These are phyloP conservation scores for Lichtheimia hyalospora DNA, from an alignment of 371 early-diverging fungal genomes.

Conservation along the genomic window DNA sequence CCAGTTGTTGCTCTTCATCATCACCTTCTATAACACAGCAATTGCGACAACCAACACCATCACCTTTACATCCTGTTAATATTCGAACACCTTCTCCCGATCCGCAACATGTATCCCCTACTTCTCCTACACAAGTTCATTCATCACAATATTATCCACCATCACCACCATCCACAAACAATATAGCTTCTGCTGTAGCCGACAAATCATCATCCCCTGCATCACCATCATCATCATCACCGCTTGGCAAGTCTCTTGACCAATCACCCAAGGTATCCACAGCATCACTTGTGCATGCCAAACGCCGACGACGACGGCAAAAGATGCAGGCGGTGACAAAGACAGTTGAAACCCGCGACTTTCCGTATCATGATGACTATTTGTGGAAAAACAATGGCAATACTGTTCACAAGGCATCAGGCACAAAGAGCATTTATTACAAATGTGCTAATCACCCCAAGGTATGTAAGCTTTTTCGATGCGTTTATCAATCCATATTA, in stretches of 20 bases:
- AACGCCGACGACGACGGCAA: slow-evolving; percentile 39
- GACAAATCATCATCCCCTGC: no score
- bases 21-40: background rate
- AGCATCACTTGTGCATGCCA: background rate
- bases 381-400: slow-evolving; percentile 61
- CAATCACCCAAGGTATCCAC: background rate
- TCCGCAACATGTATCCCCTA: background rate
- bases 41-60: background rate
- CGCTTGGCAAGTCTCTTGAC: no score
- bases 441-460: slow-evolving; percentile 44
- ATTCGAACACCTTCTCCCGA: background rate
- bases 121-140: background rate
- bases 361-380: slow-evolving; percentile 43
- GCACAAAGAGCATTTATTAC: slow-evolving; percentile 55
- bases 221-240: no score
- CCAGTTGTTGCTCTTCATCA: background rate
- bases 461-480: slow-evolving; percentile 2
- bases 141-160: background rate
- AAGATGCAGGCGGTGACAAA: slow-evolving; percentile 57
- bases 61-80: background rate
- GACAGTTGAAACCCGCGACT: slow-evolving; percentile 52
- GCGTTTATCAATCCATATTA: background rate
- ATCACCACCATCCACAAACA: no score
- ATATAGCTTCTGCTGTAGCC: no score
- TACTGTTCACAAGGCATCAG: slow-evolving; percentile 51